Evolutionary conservation across 2,329 filamentous ascomycete species (phyloP).

Genomic region (Phialophora verrucosa): DNA sequence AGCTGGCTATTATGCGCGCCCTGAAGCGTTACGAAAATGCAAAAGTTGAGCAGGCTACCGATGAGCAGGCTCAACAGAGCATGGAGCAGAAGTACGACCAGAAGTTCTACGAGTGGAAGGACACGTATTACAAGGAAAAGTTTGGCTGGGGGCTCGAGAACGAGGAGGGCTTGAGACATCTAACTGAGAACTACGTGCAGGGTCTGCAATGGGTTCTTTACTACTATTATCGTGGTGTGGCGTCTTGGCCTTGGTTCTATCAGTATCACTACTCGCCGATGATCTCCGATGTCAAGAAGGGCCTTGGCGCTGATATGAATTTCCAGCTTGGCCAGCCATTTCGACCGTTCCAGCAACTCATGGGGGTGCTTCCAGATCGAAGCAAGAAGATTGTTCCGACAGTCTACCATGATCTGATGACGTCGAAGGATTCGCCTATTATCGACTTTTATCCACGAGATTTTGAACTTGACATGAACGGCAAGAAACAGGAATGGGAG

Average conservation of each 20-base stretch:
- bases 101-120: slow-evolving; percentile 92
- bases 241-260: slow-evolving; percentile 99
- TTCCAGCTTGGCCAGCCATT: slow-evolving; percentile 96
- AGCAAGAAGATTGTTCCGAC: slow-evolving; percentile 94
- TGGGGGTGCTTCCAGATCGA: slow-evolving; percentile 96
- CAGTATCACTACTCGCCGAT: slow-evolving; percentile 95
- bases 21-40: slow-evolving; percentile 92
- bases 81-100: slow-evolving; percentile 86
- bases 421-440: slow-evolving; percentile 84
- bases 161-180: slow-evolving; percentile 76
- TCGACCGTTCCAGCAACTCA: slow-evolving; percentile 91
- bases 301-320: slow-evolving; percentile 82
- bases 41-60: slow-evolving; percentile 76
- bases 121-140: slow-evolving; percentile 88
- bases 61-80: slow-evolving; percentile 77
- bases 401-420: slow-evolving; percentile 92
- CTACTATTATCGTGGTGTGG: slow-evolving; percentile 97
- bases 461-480: slow-evolving; percentile 98
- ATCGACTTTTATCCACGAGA: slow-evolving; percentile 98
- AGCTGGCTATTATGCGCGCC: slow-evolving; percentile 80
- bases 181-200: slow-evolving; percentile 96
- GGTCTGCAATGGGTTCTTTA: slow-evolving; percentile 97
- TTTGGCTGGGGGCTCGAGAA: slow-evolving; percentile 87
- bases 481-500: slow-evolving; percentile 99
- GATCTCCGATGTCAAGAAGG: slow-evolving; percentile 93